Base-by-base conservation (phyloP, 169 alveolate genomes). In the Plasmodium vinckei region DNA sequence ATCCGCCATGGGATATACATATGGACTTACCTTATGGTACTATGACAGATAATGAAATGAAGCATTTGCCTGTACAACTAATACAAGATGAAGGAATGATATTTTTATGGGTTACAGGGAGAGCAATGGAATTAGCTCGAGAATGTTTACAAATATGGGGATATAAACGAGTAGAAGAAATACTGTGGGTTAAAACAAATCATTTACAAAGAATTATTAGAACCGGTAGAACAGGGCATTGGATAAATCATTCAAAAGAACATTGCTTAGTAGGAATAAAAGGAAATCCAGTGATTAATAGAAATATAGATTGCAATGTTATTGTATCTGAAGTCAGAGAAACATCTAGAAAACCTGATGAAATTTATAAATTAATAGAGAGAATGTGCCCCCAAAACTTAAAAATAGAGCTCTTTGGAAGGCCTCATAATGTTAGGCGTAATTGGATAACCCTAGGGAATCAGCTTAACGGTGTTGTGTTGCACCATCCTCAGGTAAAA, bases 1-100 rank as follows among this genome's bases (percentile, higher is more conserved):
- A 98, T 75, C 99, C 99, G 1, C 99, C 99, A 9, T 98, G 99
- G 99, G 98, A 97, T 86, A 98, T 98, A 53, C 99, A 98, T 94
- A 98, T 98, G 99, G 97, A 97, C 92, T 92, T 97, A 69, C 98
- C 98, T 1, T 97, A 97, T 82, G 98, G 98, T 39, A 97, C 98
- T 3, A 90, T 97, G 94, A 95, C 96, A 64, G 99, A 98, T 84
- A 96, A 96, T 23, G 99, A 96, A 88, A 96, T 98, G 98, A 94
- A 94, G 69, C 94, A 91, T 75, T 92, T 97, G 73, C 92, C 97
- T 70, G 97, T 97, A 27, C 95, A 94, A 73, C 88, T 94, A 90
- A 93, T 98, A 63, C 98, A 98, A 61, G 97, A 95, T 72, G 97
- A 96, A 69, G 98, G 99, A 5, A 89, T 97, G 88, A 94, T 98